phyloP scores from a whole-genome alignment of 116 monocot species.

The Phalaenopsis hybrid region DNA sequence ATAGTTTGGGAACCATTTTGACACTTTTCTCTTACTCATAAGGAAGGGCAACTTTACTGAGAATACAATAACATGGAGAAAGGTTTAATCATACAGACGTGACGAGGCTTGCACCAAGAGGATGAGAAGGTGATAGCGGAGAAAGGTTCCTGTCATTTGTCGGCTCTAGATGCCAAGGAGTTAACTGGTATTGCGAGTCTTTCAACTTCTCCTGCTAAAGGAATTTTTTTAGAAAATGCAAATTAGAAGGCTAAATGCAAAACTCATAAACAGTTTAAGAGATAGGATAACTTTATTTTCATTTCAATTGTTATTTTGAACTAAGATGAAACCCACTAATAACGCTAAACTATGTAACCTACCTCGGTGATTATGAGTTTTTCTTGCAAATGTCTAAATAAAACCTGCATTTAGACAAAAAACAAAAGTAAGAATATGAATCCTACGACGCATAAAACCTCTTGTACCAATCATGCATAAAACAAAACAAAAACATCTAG shows the following conservation, averaged over 20 bases:
- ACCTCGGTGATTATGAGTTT: constrained; percentile 83
- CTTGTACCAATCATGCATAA: not conserved
- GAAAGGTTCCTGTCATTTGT: constrained; percentile 38
- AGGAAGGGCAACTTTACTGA: not conserved
- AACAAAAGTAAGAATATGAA: constrained; percentile 9
- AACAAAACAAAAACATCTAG: not conserved
- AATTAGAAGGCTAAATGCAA: not conserved
- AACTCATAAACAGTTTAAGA: not conserved
- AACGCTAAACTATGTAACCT: constrained; percentile 7
- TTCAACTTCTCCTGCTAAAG: constrained; percentile 79
- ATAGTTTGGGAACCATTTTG: no score
- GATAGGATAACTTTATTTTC: not conserved
- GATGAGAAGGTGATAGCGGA: constrained; percentile 64
- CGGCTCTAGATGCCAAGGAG: constrained; percentile 60
- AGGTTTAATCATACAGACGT: constrained; percentile 30
- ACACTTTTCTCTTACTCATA: not conserved
- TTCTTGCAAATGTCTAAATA: constrained; percentile 91
- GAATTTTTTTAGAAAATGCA: constrained; percentile 1
- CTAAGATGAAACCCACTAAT: not conserved
- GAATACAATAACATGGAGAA: constrained; percentile 8
- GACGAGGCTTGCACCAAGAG: constrained; percentile 30
- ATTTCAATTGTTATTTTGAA: not conserved
- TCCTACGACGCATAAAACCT: not conserved
- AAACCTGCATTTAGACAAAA: constrained; percentile 46
- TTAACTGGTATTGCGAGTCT: constrained; percentile 86